Evolutionary conservation across 2,329 filamentous ascomycete genomes (phyloP).

Genomic region (Decorospora gaudefroyi): DNA sequence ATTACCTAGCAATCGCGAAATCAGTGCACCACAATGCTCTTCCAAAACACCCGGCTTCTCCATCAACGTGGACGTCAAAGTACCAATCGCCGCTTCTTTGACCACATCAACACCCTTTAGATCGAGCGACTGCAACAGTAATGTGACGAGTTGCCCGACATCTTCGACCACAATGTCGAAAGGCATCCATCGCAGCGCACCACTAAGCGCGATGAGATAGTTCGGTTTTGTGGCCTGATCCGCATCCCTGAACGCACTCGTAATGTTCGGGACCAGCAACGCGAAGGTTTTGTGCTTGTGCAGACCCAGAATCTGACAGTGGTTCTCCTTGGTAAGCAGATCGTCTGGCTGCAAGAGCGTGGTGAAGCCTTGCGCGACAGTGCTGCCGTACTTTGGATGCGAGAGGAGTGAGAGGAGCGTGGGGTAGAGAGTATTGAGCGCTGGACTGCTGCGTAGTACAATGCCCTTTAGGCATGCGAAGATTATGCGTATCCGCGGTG

Average conservation of each 20-base stretch:
- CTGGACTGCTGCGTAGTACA: slow-evolving; percentile 58
- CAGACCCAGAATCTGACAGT: slow-evolving; percentile 64
- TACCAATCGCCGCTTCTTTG: slow-evolving; percentile 64
- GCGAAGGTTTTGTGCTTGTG: slow-evolving; percentile 68
- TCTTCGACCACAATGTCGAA: slow-evolving; percentile 64
- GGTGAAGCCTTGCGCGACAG: slow-evolving; percentile 61
- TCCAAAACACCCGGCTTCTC: slow-evolving; percentile 60
- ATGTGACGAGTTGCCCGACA: slow-evolving; percentile 60
- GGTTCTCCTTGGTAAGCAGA: slow-evolving; percentile 63
- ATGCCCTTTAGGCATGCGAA: slow-evolving; percentile 67
- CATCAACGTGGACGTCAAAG: slow-evolving; percentile 61
- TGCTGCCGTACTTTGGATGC: slow-evolving; percentile 54
- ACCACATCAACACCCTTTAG: slow-evolving; percentile 57
- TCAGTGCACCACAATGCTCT: slow-evolving; percentile 62
- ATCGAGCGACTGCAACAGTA: slow-evolving; percentile 67
- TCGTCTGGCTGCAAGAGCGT: slow-evolving; percentile 65
- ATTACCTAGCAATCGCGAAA: slow-evolving; percentile 60
- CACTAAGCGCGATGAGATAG: slow-evolving; percentile 66
- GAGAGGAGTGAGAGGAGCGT: slow-evolving; percentile 57
- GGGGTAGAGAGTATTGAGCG: slow-evolving; percentile 50
- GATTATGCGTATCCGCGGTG: slow-evolving; percentile 57
- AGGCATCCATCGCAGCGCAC: slow-evolving; percentile 63
- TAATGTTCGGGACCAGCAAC: slow-evolving; percentile 61
- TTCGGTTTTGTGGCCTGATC: slow-evolving; percentile 58
- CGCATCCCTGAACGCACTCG: slow-evolving; percentile 56